A percentile compares a stretch with the other conserved stretches of the same genome.
Conservation (phyloP, 73 alveolate species). For the Paramecium biaurelia region DNA sequence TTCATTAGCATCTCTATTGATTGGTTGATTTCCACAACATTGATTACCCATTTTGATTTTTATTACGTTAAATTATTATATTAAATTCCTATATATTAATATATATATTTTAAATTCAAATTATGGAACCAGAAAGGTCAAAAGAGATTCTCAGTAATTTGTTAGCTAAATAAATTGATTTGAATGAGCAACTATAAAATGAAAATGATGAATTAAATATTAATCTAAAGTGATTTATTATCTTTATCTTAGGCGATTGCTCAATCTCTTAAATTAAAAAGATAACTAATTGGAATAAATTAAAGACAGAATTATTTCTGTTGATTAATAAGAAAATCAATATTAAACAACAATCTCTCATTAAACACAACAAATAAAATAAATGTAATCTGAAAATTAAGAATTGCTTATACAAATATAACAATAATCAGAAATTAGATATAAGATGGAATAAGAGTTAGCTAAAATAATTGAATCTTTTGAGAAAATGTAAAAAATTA, state of each 20-base stretch:
- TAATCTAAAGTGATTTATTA: neutral
- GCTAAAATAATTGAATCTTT: neutral
- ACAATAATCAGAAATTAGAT: neutral
- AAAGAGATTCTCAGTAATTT: constrained; percentile 15
- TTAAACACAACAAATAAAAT: neutral
- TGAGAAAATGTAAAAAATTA: neutral
- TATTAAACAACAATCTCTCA: neutral
- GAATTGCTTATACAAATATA: neutral
- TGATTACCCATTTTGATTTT: constrained; percentile 34
- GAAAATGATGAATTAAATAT: constrained; percentile 34
- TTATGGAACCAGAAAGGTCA: constrained; percentile 46
- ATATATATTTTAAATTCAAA: neutral
- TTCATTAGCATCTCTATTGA: constrained; percentile 46
- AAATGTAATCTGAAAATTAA: neutral
- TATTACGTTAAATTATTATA: constrained; percentile 15
- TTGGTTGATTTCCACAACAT: constrained; percentile 43
- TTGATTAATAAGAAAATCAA: neutral
- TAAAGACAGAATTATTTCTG: neutral
- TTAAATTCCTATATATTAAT: neutral
- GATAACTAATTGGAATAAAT: neutral
- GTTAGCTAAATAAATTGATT: neutral
- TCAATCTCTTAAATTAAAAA: neutral
- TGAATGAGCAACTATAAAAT: neutral
- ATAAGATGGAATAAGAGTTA: neutral
- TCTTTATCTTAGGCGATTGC: neutral